These are phyloP conservation scores for Sugiyamaella lignohabitans DNA, from an alignment of 805 yeast genomes.

Conservation along the genomic window DNA sequence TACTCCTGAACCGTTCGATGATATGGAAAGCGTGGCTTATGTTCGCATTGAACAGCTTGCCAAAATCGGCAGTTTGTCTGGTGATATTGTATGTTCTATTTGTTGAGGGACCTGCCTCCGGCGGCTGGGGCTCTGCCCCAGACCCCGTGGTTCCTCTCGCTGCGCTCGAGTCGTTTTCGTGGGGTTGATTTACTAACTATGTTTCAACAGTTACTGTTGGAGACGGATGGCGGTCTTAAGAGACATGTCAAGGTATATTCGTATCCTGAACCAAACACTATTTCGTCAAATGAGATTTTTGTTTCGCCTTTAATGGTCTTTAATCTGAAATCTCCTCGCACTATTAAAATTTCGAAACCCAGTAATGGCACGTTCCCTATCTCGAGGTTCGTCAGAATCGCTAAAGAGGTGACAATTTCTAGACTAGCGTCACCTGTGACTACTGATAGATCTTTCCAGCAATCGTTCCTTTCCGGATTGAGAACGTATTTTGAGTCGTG, in stretches of 20 bases:
- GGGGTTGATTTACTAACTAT: neutral
- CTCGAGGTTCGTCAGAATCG: slow-evolving; percentile 37
- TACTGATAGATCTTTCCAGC: slow-evolving; percentile 56
- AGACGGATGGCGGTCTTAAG: slow-evolving; percentile 7
- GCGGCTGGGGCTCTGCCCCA: slow-evolving; percentile 1
- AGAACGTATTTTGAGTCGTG: slow-evolving; percentile 53
- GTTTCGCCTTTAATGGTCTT: slow-evolving; percentile 57
- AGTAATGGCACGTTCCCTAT: neutral
- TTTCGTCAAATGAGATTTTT: slow-evolving; percentile 38
- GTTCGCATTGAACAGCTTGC: slow-evolving; percentile 47
- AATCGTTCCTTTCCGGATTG: slow-evolving; percentile 52
- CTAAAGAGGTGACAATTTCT: slow-evolving; percentile 58
- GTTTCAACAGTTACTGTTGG: slow-evolving; percentile 6
- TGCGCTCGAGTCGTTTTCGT: no score
- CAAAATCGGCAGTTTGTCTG: slow-evolving; percentile 57
- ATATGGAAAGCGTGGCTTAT: slow-evolving; percentile 41
- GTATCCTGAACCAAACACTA: slow-evolving; percentile 56
- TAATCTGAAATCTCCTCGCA: slow-evolving; percentile 39
- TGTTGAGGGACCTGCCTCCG: slow-evolving; percentile 8
- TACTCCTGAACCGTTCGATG: slow-evolving; percentile 33
- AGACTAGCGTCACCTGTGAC: slow-evolving; percentile 65
- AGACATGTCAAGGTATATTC: slow-evolving; percentile 46
- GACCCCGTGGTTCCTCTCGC: neutral
- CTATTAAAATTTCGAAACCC: slow-evolving; percentile 36
- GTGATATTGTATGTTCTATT: slow-evolving; percentile 45